phyloP scores from a whole-genome alignment of 352 stramenopile genomes.

The Saprolegnia diclina region DNA sequence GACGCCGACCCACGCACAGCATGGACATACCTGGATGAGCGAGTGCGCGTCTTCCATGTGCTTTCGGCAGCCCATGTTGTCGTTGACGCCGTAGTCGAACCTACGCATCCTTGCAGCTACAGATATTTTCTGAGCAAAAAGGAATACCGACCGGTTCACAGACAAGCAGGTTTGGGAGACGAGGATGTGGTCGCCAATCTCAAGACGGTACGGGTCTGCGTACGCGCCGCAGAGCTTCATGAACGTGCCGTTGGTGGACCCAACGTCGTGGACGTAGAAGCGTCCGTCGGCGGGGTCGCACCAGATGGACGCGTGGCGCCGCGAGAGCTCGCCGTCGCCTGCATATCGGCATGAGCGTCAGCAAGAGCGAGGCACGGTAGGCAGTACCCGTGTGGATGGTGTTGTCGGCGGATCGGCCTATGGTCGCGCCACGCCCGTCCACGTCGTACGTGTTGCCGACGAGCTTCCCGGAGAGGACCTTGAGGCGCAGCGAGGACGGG shows the following conservation, averaged over 20 bases:
- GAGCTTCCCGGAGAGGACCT: conserved; percentile 58
- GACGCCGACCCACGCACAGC: not conserved
- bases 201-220: conserved; percentile 86
- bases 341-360: not conserved
- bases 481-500: conserved; percentile 43
- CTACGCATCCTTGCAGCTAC: not conserved
- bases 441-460: conserved; percentile 70
- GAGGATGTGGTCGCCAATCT: conserved; percentile 94
- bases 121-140: no score
- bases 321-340: conserved; percentile 92
- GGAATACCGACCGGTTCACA: conserved; percentile 69
- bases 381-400: conserved; percentile 73
- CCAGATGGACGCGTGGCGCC: conserved; percentile 91
- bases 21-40: conserved; percentile 78
- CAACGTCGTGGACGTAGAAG: conserved; percentile 82
- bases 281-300: conserved; percentile 76
- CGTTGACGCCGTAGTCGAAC: conserved; percentile 94
- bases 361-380: not conserved
- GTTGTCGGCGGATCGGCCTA: conserved; percentile 84
- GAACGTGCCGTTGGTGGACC: conserved; percentile 92
- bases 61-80: conserved; percentile 90
- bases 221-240: conserved; percentile 94
- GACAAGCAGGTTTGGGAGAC: conserved; percentile 95
- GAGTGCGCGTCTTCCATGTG: conserved; percentile 96
- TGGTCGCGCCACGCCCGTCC: conserved; percentile 77